Percentiles rank a stretch among this genome's conserved stretches.
These are phyloP conservation scores for Aspergillus indologenus DNA, from an alignment of 495 filamentous ascomycete species.

Conservation along the genomic window DNA sequence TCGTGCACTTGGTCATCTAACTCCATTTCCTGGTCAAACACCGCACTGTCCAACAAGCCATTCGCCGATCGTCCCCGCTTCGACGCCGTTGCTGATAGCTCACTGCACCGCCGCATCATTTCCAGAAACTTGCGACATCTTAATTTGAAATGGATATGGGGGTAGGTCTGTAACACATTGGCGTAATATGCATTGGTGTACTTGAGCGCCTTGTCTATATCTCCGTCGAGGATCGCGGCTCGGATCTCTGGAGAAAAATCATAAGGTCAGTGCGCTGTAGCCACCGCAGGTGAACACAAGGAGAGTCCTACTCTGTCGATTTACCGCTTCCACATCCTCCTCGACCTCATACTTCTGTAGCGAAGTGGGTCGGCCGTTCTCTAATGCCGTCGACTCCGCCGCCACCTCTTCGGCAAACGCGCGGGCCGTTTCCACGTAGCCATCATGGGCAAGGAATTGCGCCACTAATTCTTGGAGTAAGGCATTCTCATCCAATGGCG, in stretches of 20 bases:
- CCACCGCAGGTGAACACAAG: not conserved
- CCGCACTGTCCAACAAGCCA: constrained; percentile 42
- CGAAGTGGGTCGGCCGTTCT: constrained; percentile 49
- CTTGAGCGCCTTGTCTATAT: constrained; percentile 86
- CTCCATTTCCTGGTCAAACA: constrained; percentile 73
- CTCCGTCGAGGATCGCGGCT: constrained; percentile 83
- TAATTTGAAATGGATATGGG: constrained; percentile 86
- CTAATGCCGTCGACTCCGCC: constrained; percentile 63
- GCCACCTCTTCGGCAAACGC: constrained; percentile 85
- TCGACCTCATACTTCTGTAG: constrained; percentile 67
- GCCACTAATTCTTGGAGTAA: constrained; percentile 80
- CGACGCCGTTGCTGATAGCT: constrained; percentile 47
- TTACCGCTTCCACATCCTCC: constrained; percentile 83
- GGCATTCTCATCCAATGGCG: constrained; percentile 66
- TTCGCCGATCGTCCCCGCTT: constrained; percentile 38
- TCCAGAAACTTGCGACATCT: constrained; percentile 92
- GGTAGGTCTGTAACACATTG: constrained; percentile 75
- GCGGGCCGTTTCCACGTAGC: constrained; percentile 90
- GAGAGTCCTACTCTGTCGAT: constrained; percentile 70
- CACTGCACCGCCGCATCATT: constrained; percentile 82
- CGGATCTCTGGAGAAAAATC: constrained; percentile 62
- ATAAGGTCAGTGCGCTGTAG: constrained; percentile 14
- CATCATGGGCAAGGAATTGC: constrained; percentile 91
- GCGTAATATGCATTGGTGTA: constrained; percentile 78
- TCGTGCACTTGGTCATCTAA: constrained; percentile 64